Conservation (phyloP, 106 monocot genomes). For the Apostasia shenzhenica region DNA sequence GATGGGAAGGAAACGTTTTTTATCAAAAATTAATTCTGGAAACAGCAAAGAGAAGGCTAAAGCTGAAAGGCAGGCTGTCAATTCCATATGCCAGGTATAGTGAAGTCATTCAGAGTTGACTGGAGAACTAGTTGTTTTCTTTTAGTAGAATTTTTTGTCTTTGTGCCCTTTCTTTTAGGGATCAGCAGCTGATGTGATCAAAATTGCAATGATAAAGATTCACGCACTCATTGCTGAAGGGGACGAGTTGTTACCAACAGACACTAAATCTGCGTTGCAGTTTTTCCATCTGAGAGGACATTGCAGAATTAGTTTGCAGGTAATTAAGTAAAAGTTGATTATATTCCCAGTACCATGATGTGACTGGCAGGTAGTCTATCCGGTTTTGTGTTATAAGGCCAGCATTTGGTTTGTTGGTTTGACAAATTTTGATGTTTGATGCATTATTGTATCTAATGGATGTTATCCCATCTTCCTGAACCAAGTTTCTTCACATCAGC, state of each 20-base stretch:
- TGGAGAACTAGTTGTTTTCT: not conserved
- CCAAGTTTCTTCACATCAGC: too few relatives aligned
- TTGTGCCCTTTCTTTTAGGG: conserved; percentile 33
- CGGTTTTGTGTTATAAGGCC: too few relatives aligned
- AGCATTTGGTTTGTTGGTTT: too few relatives aligned
- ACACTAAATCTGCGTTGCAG: conserved; percentile 15
- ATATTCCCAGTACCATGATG: too few relatives aligned
- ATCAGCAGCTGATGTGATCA: conserved; percentile 97
- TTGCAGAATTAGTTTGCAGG: conserved; percentile 87
- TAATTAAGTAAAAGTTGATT: not conserved
- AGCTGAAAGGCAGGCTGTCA: conserved; percentile 97
- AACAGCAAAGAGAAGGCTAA: conserved; percentile 79
- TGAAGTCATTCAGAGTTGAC: not conserved
- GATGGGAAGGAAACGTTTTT: conserved; percentile 79
- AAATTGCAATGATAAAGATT: conserved; percentile 92
- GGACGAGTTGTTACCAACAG: not conserved
- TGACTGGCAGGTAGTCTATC: too few relatives aligned
- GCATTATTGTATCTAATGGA: too few relatives aligned
- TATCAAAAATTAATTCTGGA: conserved; percentile 86
- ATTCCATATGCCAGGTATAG: conserved; percentile 94
- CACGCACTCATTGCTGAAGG: conserved; percentile 48
- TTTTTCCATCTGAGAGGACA: conserved; percentile 64
- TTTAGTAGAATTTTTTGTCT: too few relatives aligned
- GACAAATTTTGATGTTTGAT: too few relatives aligned
- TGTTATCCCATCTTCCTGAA: too few relatives aligned